Evolutionary conservation across 768 basidiomycete species (phyloP).

Genomic region (Rhizopogon vulgaris): DNA sequence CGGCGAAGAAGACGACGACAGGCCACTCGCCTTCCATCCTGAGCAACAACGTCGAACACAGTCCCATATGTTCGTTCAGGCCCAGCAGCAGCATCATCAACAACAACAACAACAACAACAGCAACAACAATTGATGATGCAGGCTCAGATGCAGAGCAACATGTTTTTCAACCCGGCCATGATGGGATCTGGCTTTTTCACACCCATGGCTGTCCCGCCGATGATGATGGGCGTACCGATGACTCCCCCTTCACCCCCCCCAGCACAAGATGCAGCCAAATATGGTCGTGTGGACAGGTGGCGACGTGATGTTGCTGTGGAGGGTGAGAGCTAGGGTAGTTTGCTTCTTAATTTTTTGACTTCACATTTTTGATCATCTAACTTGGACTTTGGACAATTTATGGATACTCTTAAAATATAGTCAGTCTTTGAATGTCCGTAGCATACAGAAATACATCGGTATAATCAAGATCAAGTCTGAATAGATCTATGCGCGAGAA

Average conservation of each 20-base stretch:
- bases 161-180: constrained; percentile 72
- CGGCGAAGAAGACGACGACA: constrained; percentile 58
- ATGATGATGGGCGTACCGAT: constrained; percentile 36
- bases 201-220: constrained; percentile 46
- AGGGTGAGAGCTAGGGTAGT: constrained; percentile 39
- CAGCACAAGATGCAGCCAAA: constrained; percentile 58
- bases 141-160: constrained; percentile 67
- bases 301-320: constrained; percentile 73
- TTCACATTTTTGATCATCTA: constrained; percentile 8
- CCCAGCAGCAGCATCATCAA: constrained; percentile 53
- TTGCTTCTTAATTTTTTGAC: constrained; percentile 7
- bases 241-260: constrained; percentile 55
- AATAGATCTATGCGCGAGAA: constrained; percentile 31
- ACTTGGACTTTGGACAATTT: constrained; percentile 1
- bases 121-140: constrained; percentile 56
- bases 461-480: constrained; percentile 25
- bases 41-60: constrained; percentile 75
- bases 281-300: constrained; percentile 72
- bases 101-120: too few relatives aligned
- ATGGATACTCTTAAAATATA: constrained; percentile 11
- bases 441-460: constrained; percentile 30
- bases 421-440: constrained; percentile 31
- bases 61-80: constrained; percentile 33
- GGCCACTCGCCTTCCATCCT: constrained; percentile 66
- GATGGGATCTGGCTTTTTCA: constrained; percentile 67